Percentiles rank a stretch among this genome's conserved stretches.
These are phyloP conservation scores for Penicillium soppii DNA, from an alignment of 495 filamentous ascomycete genomes.

Conservation along the genomic window DNA sequence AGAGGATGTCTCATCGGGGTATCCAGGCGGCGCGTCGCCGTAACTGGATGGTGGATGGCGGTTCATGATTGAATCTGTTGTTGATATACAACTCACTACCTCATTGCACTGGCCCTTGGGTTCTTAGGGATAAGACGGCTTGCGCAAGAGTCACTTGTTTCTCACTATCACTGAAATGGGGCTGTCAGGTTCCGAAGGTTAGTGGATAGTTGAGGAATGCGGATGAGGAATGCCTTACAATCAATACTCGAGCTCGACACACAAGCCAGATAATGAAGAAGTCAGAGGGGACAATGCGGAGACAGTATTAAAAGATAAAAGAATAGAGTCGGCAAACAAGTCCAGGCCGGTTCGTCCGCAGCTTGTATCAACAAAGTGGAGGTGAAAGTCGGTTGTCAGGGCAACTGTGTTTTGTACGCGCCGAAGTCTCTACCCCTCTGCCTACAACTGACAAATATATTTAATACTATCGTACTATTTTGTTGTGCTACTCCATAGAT, in stretches of 20 bases:
- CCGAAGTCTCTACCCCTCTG: too few species aligned
- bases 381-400: slow-evolving; percentile 27
- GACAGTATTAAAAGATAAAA: slow-evolving; percentile 2
- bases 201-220: neutral
- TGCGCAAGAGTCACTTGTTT: neutral
- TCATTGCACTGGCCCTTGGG: slow-evolving; percentile 25
- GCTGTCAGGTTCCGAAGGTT: slow-evolving; percentile 6
- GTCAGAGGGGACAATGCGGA: slow-evolving; percentile 1
- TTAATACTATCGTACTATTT: neutral
- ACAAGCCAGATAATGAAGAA: neutral
- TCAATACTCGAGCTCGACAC: neutral
- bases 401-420: slow-evolving; percentile 22
- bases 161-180: neutral
- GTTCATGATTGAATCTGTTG: slow-evolving; percentile 31
- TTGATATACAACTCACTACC: slow-evolving; percentile 13
- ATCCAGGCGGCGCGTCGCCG: slow-evolving; percentile 45
- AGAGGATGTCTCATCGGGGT: slow-evolving; percentile 32
- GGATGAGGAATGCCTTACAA: neutral
- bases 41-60: slow-evolving; percentile 32
- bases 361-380: slow-evolving; percentile 26
- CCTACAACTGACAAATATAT: too few species aligned
- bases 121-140: neutral
- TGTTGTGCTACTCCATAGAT: too few species aligned
- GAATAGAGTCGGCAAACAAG: slow-evolving; percentile 6
- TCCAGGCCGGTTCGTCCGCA: slow-evolving; percentile 16